Percentiles rank a stretch among this genome's conserved stretches.
Evolutionary conservation across 148 eudicot species (phyloP).

Genomic region (Amaranthus cruentus): DNA sequence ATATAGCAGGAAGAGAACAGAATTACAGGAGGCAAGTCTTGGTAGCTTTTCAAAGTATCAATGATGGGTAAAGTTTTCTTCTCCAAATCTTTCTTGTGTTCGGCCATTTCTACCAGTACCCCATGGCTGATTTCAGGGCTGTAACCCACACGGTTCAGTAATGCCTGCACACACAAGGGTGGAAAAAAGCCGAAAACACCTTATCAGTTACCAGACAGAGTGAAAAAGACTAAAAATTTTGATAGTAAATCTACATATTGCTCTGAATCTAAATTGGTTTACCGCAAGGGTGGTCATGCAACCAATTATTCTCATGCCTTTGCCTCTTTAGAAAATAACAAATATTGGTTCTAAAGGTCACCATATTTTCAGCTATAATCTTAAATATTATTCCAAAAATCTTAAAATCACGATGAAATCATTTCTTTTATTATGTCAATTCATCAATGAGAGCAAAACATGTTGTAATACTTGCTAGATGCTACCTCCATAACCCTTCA

Average conservation of each 20-base stretch:
- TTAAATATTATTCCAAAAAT: no score
- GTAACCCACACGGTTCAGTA: slow-evolving; percentile 87
- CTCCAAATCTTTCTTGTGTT: slow-evolving; percentile 83
- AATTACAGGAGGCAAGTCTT: slow-evolving; percentile 89
- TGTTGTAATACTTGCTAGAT: no score
- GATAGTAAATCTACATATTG: not conserved
- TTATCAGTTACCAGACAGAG: not conserved
- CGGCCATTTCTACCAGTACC: slow-evolving; percentile 82
- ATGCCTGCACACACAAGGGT: slow-evolving; percentile 39
- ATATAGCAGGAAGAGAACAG: not conserved
- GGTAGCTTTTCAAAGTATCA: slow-evolving; percentile 91
- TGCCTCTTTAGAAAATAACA: no score
- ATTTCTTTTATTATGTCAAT: no score
- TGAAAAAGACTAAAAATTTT: not conserved
- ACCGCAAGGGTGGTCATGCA: no score
- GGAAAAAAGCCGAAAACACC: not conserved
- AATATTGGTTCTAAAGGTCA: no score
- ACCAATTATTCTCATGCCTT: no score
- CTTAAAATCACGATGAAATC: no score
- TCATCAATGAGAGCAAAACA: no score
- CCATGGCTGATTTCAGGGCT: slow-evolving; percentile 93
- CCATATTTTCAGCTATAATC: no score
- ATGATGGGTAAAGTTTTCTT: slow-evolving; percentile 91
- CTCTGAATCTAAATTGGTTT: no score
- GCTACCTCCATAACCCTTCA: no score